phyloP scores from a whole-genome alignment of 2,329 filamentous ascomycete genomes.

The Cryphonectria japonica region DNA sequence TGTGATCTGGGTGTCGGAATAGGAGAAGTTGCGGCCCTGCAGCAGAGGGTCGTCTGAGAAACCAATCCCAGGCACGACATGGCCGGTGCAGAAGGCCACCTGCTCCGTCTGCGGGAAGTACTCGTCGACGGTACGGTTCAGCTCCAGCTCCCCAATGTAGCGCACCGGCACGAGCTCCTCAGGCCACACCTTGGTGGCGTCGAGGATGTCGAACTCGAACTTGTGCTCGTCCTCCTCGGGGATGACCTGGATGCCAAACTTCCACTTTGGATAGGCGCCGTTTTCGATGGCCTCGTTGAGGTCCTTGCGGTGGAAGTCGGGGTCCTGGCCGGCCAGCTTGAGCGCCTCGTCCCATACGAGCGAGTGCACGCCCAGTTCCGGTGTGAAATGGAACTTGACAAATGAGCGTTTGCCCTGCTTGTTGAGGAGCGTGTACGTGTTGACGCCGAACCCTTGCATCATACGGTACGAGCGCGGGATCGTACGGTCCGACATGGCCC shows the following conservation, averaged over 20 bases:
- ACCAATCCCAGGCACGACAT: slow-evolving; percentile 78
- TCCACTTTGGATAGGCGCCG: slow-evolving; percentile 75
- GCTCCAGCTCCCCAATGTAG: slow-evolving; percentile 77
- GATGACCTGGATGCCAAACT: slow-evolving; percentile 80
- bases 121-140: slow-evolving; percentile 80
- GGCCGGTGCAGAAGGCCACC: slow-evolving; percentile 79
- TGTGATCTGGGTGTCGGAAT: slow-evolving; percentile 70
- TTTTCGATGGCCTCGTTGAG: slow-evolving; percentile 74
- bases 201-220: slow-evolving; percentile 85
- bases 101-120: slow-evolving; percentile 85
- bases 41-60: slow-evolving; percentile 76
- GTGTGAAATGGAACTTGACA: slow-evolving; percentile 79
- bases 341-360: slow-evolving; percentile 80
- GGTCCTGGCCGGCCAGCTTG: slow-evolving; percentile 74
- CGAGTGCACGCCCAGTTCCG: slow-evolving; percentile 74
- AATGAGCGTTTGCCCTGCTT: slow-evolving; percentile 70
- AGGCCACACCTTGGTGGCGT: slow-evolving; percentile 86
- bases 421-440: slow-evolving; percentile 74
- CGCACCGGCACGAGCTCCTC: slow-evolving; percentile 75
- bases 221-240: slow-evolving; percentile 72
- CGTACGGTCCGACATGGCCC: slow-evolving; percentile 74
- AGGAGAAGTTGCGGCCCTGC: slow-evolving; percentile 73
- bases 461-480: slow-evolving; percentile 78
- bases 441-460: slow-evolving; percentile 87
- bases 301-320: slow-evolving; percentile 82